Evolutionary conservation across 2,329 filamentous ascomycete genomes (phyloP), one percentile per base, ranked within the genome.

Genomic region (Periconia sp.): DNA sequence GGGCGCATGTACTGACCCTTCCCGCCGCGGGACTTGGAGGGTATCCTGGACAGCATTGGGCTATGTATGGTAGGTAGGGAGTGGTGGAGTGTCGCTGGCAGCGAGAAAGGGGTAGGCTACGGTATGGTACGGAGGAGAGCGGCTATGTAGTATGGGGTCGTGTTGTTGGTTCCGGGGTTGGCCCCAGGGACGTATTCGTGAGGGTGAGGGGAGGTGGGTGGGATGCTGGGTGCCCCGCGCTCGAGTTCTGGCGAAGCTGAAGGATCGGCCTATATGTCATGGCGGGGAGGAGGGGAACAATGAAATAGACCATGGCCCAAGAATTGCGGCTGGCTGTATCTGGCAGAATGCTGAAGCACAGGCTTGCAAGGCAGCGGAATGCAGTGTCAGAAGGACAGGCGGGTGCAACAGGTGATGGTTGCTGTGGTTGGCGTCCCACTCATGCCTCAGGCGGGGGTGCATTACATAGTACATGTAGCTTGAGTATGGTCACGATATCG

Each of bases 1-100:
- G 14, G n/a, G n/a, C 30, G 19, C 15, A 27, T 27, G 7, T 35
- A 51, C 57, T 13, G 15, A 66, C 66, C 62, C 56, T 60, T 63
- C 14, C 64, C 63, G n/a, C 53, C 55, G 45, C 48, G 54, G 8
- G 60, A 30, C 49, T 52, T 59, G 6, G 50, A 56, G n/a, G 48
- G 27, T 19, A 52, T 51, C 23, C 52, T 55, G n/a, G 52, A 54
- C 31, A 60, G 45, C 62, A 64, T 62, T n/a, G 33, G 52, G 46
- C 9, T 30, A 41, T 15, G 41, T 14, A 51, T 15, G 53, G 37
- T 30, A 41, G 9, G 41, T 14, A 51, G 18, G 53, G 37, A 20
- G 49, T 46, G 43, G 13, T 20, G 44, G 14, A 11, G 23, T 27
- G 17, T 37, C 33, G 33, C 33, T 5, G 33, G 33, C 13, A 37